These are phyloP conservation scores for Fraxinus excelsior DNA, from an alignment of 257 asterid species.

Conservation along the genomic window DNA sequence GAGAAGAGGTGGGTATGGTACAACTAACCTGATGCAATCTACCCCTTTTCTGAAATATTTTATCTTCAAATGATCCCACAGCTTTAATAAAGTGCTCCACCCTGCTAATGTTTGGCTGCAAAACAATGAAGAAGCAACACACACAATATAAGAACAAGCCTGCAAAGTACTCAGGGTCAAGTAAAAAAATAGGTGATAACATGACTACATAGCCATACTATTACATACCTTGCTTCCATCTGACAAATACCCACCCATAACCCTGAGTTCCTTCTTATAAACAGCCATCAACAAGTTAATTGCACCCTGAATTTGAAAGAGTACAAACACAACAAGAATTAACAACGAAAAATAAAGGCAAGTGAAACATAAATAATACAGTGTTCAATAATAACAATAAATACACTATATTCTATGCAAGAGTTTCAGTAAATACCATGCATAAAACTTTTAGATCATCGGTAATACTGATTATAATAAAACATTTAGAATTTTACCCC, in stretches of 20 bases:
- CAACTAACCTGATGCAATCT: slow-evolving; percentile 77
- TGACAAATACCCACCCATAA: slow-evolving; percentile 80
- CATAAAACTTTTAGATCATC: background rate
- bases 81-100: slow-evolving; percentile 95
- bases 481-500: background rate
- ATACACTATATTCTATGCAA: background rate
- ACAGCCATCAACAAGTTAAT: slow-evolving; percentile 90
- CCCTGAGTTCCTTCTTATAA: slow-evolving; percentile 80
- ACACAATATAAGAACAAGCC: slow-evolving; percentile 20
- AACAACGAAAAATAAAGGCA: slow-evolving; percentile 1
- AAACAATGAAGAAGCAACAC: slow-evolving; percentile 20
- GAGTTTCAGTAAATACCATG: background rate
- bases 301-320: slow-evolving; percentile 66
- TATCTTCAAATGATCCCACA: slow-evolving; percentile 87
- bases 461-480: background rate
- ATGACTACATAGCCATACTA: slow-evolving; percentile 15
- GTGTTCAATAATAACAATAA: slow-evolving; percentile 1
- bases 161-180: background rate
- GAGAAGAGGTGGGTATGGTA: background rate
- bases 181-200: background rate
- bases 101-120: slow-evolving; percentile 72
- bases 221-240: slow-evolving; percentile 78
- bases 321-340: slow-evolving; percentile 22
- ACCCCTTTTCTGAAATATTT: slow-evolving; percentile 83
- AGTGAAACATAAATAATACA: background rate